Evolutionary conservation across 257 asterid genomes (phyloP), one percentile per base, ranked within the genome.

Genomic region (Solanum phureja): DNA sequence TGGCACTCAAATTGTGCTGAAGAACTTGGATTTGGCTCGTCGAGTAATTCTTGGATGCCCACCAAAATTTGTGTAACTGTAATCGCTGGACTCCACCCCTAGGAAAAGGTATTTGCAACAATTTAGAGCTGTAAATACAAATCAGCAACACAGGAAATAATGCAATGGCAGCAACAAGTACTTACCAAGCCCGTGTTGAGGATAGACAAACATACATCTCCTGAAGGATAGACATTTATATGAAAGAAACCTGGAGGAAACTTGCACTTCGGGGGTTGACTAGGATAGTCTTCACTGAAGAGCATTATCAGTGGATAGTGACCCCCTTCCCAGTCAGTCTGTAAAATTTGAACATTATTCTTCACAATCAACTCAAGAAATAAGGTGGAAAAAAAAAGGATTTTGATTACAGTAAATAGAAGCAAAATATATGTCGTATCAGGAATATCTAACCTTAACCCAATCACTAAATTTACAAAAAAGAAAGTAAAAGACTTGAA

Each of bases 241-340:
- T 95, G 99, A 90, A 96, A 95, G 89, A 95, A 95, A 8, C 95
- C 96, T 82, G 18, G 91, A 21, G 97, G 98, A 87, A 95, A 95
- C 91, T 92, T 95, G 92, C 98, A 96, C 87, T 94, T 94, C 1
- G 98, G 98, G 27, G 98, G 98, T 87, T 93, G 94, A 87, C 98
- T 95, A 12, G 98, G 99, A 88, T 94, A 94, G 87, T 96, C 99
- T 88, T 94, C 98, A 76, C 91, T 93, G n/a, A 96, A 96, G 88
- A 91, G 90, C 95, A 96, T 91, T 2, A 94, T 95, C 16, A 96
- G 90, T 1, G 98, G 98, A 89, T 91, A 96, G 90, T 40, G 90
- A 87, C 98, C 98, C 37, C 99, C 98, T 73, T 95, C 98, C 99
- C 98, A 96, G 58, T 93, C 94, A 83, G 98, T 94, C 98, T 96